Base-by-base conservation (phyloP, 352 stramenopile species). In the Pelagophyceae sp. region DNA sequence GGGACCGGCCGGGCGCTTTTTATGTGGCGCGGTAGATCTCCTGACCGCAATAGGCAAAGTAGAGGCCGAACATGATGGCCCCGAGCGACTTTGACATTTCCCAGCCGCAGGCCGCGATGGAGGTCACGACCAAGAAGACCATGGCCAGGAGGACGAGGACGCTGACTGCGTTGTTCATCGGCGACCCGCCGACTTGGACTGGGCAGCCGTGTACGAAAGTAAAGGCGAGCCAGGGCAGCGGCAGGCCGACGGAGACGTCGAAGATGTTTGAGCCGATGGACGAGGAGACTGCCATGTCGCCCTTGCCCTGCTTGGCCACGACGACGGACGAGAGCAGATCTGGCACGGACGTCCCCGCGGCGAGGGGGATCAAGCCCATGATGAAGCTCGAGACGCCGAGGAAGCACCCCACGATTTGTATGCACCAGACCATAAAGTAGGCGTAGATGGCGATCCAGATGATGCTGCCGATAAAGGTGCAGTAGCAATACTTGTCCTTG, bases 171-270 rank as follows among this genome's bases (percentile, higher is more conserved):
- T 75, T 77, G 64, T 76, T 64, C n/a, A 78, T 40, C 20, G 75
- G 40, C 5, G 17, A 5, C n/a, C 61, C 61, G 15, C 6, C 33
- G 19, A 85, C 78, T 2, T 51, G 45, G 37, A 85, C 79, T 35
- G 35, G 40, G 23, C 32, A 32, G 29, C 71, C 15, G 32, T 69
- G 35, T 76, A 72, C 82, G 27, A 0, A 32, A 25, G 78, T 85
- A 67, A 83, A 90, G 19, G 87, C 75, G 32, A 92, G 72, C 87
- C 87, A 91, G 33, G 87, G 87, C 69, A 91, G 35, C 15, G 86
- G 86, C 29, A 91, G 79, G 54, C 87, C 87, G 20, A 91, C 86
- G 27, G 89, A 76, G 72, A 91, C 88, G 81, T 91, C 87, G 77
- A 91, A 91, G 70, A 91, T 84, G 69, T 85, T 85, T 65, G 58